Conservation (phyloP, 441 rosid genomes). For the Rhodomyrtus psidioides region DNA sequence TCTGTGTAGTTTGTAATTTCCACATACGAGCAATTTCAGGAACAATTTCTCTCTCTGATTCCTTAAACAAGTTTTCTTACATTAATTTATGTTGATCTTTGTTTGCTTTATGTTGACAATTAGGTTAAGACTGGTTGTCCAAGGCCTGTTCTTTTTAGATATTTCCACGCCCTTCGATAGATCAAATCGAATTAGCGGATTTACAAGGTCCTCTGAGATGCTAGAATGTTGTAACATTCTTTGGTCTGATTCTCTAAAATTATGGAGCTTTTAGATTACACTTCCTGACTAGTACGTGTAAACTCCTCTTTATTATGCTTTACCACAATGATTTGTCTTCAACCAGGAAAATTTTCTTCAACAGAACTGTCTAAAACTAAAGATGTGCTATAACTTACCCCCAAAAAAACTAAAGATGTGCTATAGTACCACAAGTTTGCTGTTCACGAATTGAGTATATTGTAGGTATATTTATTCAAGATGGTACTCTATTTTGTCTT, state of each 20-base stretch:
- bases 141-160: background rate
- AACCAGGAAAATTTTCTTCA: background rate
- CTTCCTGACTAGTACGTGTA: background rate
- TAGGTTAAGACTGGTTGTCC: background rate
- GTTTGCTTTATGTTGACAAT: background rate
- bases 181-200: background rate
- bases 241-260: background rate
- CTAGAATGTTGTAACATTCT: background rate
- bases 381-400: background rate
- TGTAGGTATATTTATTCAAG: background rate
- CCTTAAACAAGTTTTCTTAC: background rate
- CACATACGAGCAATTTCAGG: background rate
- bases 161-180: background rate
- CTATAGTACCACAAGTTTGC: background rate
- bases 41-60: background rate
- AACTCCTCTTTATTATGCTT: background rate
- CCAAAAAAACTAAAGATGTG: background rate
- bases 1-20: background rate
- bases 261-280: background rate
- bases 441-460: background rate
- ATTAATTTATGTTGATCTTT: background rate
- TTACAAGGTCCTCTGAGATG: background rate
- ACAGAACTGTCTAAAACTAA: background rate
- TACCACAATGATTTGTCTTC: background rate
- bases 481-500: background rate